A percentile compares a stretch with the other conserved stretches of the same genome.
Evolutionary conservation across 495 filamentous ascomycete genomes (phyloP).

Genomic region (Penicillium pulvis): DNA sequence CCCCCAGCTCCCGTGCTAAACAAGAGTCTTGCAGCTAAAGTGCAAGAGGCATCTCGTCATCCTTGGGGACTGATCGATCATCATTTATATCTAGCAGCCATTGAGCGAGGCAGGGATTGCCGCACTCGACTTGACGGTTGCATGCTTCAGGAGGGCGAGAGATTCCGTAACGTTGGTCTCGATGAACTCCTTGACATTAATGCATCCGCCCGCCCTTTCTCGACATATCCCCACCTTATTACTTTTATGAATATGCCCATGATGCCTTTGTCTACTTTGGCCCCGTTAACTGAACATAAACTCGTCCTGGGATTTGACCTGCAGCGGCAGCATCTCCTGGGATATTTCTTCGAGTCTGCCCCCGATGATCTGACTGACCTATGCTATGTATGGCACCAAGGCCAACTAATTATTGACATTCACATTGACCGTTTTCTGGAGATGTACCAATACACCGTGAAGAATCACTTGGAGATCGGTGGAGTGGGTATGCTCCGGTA

Average conservation of each 20-base stretch:
- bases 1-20: background rate
- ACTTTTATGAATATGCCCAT: conserved; percentile 36
- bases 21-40: conserved; percentile 1
- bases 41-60: conserved; percentile 13
- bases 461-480: conserved; percentile 9
- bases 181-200: conserved; percentile 20
- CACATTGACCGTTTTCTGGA: conserved; percentile 15
- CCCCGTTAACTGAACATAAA: conserved; percentile 11
- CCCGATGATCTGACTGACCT: conserved; percentile 29
- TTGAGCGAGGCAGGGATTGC: conserved; percentile 24
- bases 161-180: conserved; percentile 28
- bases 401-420: conserved; percentile 23
- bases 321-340: conserved; percentile 24
- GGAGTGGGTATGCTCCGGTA: conserved; percentile 16
- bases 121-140: conserved; percentile 19
- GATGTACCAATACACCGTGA: conserved; percentile 12
- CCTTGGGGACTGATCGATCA: conserved; percentile 42
- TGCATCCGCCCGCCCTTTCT: conserved; percentile 5
- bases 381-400: conserved; percentile 31
- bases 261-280: background rate
- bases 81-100: conserved; percentile 32
- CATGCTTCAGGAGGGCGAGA: conserved; percentile 28
- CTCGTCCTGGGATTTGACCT: conserved; percentile 40
- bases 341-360: conserved; percentile 31
- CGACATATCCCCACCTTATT: conserved; percentile 21